Percentiles rank a stretch among this genome's conserved stretches.
phyloP scores from a whole-genome alignment of 2,329 filamentous ascomycete genomes.

The Pseudofabraea citricarpa region DNA sequence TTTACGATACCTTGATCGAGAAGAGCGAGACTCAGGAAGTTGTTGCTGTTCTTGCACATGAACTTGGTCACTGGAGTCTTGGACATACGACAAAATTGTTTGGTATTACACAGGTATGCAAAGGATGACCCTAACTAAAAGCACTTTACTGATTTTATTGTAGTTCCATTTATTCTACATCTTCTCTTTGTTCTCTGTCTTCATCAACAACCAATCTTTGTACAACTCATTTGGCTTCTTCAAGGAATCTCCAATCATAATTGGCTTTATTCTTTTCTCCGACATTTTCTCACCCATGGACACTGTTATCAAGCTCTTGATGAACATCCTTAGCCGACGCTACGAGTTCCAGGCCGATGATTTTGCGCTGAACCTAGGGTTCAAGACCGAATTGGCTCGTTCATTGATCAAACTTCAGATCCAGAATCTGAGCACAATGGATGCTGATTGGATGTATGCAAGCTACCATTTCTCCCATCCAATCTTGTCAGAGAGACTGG shows the following conservation, averaged over 20 bases:
- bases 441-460: conserved; percentile 97
- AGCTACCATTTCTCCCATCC: conserved; percentile 99
- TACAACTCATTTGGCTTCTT: conserved; percentile 90
- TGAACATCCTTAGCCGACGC: conserved; percentile 91
- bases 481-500: conserved; percentile 87
- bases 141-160: conserved; percentile 29
- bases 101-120: conserved; percentile 73
- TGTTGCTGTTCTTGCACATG: conserved; percentile 89
- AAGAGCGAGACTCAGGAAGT: conserved; percentile 92
- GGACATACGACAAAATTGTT: conserved; percentile 92
- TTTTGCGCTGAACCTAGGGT: conserved; percentile 83
- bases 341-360: conserved; percentile 96
- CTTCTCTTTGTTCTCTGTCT: conserved; percentile 93
- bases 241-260: conserved; percentile 81
- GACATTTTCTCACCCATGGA: conserved; percentile 95
- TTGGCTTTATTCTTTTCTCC: conserved; percentile 96
- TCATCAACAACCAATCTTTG: conserved; percentile 90
- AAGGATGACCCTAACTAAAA: no score
- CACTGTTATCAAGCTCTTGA: conserved; percentile 85
- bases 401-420: conserved; percentile 97
- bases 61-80: conserved; percentile 95
- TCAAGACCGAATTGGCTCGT: conserved; percentile 73
- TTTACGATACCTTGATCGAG: conserved; percentile 96
- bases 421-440: conserved; percentile 97
- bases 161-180: conserved; percentile 94